These are phyloP conservation scores for Dendrostoma leiphaemia DNA, from an alignment of 2,329 filamentous ascomycete species.

Conservation along the genomic window DNA sequence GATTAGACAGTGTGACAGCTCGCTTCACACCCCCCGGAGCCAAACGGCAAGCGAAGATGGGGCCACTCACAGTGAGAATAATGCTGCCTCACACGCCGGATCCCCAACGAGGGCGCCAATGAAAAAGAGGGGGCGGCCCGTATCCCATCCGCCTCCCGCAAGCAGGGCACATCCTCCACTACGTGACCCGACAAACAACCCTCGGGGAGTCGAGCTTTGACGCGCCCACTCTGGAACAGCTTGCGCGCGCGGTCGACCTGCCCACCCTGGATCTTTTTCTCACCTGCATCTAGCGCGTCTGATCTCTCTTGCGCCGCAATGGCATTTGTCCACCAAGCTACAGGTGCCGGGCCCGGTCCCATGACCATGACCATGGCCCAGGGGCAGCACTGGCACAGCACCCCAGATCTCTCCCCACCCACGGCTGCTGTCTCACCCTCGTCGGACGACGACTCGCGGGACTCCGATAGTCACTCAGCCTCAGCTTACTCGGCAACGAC, in stretches of 20 bases:
- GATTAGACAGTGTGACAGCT: too few relatives aligned
- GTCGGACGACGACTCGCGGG: not conserved
- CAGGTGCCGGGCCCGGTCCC: too few relatives aligned
- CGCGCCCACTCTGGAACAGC: not conserved
- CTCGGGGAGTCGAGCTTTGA: too few relatives aligned
- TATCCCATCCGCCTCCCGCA: not conserved
- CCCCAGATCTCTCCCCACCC: not conserved
- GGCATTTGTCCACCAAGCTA: not conserved
- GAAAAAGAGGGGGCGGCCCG: not conserved
- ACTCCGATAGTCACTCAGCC: not conserved
- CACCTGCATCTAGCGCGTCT: not conserved
- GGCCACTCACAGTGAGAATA: too few relatives aligned
- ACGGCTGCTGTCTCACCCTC: not conserved
- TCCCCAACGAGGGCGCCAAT: not conserved
- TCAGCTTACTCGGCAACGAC: conserved; percentile 2
- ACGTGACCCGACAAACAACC: not conserved
- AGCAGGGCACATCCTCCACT: not conserved
- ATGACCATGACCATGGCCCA: too few relatives aligned
- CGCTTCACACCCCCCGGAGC: too few relatives aligned
- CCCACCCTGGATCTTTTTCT: not conserved
- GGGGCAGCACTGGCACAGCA: too few relatives aligned
- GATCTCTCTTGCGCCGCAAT: not conserved
- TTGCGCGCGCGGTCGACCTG: not conserved
- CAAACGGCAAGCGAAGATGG: not conserved
- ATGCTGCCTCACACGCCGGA: too few relatives aligned